These are phyloP conservation scores for Talaromyces sp. DNA, from an alignment of 2,329 filamentous ascomycete genomes.

Conservation along the genomic window DNA sequence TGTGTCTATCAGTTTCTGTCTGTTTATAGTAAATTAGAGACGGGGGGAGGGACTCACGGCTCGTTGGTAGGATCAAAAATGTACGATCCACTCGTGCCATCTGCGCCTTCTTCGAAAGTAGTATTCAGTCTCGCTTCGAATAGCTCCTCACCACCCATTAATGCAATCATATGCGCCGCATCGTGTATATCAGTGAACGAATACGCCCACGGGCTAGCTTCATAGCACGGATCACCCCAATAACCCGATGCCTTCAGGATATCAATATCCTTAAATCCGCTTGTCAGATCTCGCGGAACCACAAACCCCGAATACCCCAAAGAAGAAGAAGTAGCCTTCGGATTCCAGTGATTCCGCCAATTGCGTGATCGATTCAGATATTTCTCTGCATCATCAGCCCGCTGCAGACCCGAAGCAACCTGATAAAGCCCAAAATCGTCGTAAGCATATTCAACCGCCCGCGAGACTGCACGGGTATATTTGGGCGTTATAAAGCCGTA, in stretches of 20 bases:
- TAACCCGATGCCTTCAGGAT: constrained; percentile 61
- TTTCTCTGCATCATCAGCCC: constrained; percentile 52
- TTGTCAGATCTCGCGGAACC: constrained; percentile 61
- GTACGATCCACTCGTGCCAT: not conserved
- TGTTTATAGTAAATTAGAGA: constrained; percentile 16
- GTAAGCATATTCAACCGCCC: constrained; percentile 73
- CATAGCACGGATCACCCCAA: constrained; percentile 64
- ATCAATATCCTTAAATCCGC: constrained; percentile 61
- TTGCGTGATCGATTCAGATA: constrained; percentile 58
- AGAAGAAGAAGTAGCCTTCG: constrained; percentile 55
- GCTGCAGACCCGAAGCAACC: constrained; percentile 55
- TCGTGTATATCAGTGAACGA: constrained; percentile 69
- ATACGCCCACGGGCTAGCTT: constrained; percentile 68
- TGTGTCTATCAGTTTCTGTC: not conserved
- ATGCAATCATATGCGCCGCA: constrained; percentile 49
- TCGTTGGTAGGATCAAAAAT: constrained; percentile 66
- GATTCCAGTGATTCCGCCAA: constrained; percentile 64
- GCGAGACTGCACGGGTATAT: constrained; percentile 65
- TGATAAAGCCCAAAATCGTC: constrained; percentile 67
- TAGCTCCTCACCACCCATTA: constrained; percentile 48
- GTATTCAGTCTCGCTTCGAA: constrained; percentile 49
- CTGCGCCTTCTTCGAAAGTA: constrained; percentile 45
- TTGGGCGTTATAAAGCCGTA: constrained; percentile 66
- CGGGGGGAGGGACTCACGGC: too few relatives aligned
- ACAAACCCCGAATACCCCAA: constrained; percentile 64